Conservation (phyloP, 192 early-diverging fungal species). For the Coemansia sp. region DNA sequence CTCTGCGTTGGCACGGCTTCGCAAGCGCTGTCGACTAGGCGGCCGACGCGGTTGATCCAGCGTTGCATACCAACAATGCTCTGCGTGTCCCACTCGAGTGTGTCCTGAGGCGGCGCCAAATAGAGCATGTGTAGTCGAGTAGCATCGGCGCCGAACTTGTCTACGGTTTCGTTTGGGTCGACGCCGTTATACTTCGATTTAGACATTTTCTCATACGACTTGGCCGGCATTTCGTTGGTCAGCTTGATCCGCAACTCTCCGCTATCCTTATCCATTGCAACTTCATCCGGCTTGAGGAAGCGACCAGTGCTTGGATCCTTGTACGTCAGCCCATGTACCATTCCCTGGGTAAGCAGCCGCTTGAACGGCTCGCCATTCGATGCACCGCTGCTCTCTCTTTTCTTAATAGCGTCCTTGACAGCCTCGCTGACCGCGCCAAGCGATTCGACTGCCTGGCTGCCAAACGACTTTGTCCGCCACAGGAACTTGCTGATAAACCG, state of each 20-base stretch:
- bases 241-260: constrained; percentile 61
- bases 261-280: constrained; percentile 25
- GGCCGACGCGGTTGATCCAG: constrained; percentile 70
- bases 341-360: constrained; percentile 86
- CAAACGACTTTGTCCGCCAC: constrained; percentile 60
- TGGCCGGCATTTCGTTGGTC: constrained; percentile 61
- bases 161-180: constrained; percentile 67
- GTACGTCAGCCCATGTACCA: constrained; percentile 89
- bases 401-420: constrained; percentile 16
- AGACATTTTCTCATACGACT: constrained; percentile 93
- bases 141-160: constrained; percentile 75
- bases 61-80: constrained; percentile 94
- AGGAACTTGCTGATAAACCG: constrained; percentile 90
- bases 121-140: constrained; percentile 85
- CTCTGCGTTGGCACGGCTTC: constrained; percentile 50
- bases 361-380: constrained; percentile 85
- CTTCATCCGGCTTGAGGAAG: constrained; percentile 78
- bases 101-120: constrained; percentile 86
- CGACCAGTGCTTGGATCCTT: constrained; percentile 74
- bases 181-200: constrained; percentile 97
- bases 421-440: neutral
- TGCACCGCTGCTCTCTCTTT: constrained; percentile 41
- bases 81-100: constrained; percentile 87
- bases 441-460: neutral
- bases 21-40: constrained; percentile 55